Evolutionary conservation across 495 filamentous ascomycete species (phyloP).

Genomic region (Penicillium tannophilum): DNA sequence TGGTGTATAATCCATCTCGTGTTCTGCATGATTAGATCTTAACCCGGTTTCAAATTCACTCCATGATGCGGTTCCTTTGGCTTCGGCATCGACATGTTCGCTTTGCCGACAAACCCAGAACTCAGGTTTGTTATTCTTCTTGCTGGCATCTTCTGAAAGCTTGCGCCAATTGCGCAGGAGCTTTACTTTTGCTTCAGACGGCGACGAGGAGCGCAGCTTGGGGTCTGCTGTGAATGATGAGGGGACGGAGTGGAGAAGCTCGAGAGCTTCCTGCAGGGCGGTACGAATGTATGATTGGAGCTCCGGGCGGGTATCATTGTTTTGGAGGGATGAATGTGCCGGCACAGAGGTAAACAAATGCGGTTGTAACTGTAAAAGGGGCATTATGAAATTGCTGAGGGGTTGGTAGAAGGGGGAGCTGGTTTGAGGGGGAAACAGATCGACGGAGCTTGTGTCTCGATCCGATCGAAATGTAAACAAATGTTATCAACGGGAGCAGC

Average conservation of each 20-base stretch:
- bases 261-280: conserved; percentile 57
- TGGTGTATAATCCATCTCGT: conserved; percentile 75
- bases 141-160: conserved; percentile 39
- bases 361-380: conserved; percentile 30
- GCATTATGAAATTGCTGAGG: conserved; percentile 19
- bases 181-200: conserved; percentile 26
- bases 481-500: conserved; percentile 9
- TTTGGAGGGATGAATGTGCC: conserved; percentile 30
- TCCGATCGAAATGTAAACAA: background rate
- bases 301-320: conserved; percentile 16
- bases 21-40: conserved; percentile 61
- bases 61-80: conserved; percentile 63
- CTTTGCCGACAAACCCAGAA: conserved; percentile 70
- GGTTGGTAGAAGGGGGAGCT: conserved; percentile 9
- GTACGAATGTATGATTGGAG: conserved; percentile 26
- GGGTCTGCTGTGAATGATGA: conserved; percentile 29
- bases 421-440: conserved; percentile 12
- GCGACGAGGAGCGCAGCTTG: conserved; percentile 45
- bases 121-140: conserved; percentile 46
- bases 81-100: conserved; percentile 55
- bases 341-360: conserved; percentile 37
- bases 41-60: conserved; percentile 64
- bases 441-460: conserved; percentile 17
- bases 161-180: conserved; percentile 24
- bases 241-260: conserved; percentile 51